Percentiles rank a stretch among this genome's conserved stretches.
Conservation (phyloP, 192 early-diverging fungal species). For the Chytriomyces confervae region DNA sequence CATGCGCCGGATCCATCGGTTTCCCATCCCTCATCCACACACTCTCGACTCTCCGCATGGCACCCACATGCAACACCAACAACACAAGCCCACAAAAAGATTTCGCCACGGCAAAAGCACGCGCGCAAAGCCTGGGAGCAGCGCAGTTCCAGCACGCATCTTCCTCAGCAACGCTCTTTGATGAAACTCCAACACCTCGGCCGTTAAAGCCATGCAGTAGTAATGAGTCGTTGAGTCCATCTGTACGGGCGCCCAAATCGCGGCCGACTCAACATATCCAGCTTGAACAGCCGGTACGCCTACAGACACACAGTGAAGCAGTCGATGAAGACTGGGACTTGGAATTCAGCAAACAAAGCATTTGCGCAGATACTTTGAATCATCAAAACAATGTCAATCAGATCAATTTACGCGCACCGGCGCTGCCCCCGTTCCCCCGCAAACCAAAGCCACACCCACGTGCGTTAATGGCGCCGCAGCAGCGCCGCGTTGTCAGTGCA, state of each 20-base stretch:
- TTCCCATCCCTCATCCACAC: conserved; percentile 39
- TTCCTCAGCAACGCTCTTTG: not conserved
- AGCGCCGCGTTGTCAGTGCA: conserved; percentile 29
- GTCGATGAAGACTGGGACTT: conserved; percentile 40
- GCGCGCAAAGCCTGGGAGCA: conserved; percentile 27
- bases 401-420: not conserved
- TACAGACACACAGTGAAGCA: not conserved
- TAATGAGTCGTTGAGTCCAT: not conserved
- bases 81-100: not conserved
- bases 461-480: not conserved
- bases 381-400: too few species aligned
- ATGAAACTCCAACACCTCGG: not conserved
- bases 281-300: too few species aligned
- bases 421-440: conserved; percentile 14
- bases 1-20: conserved; percentile 29
- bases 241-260: not conserved
- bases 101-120: conserved; percentile 13
- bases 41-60: conserved; percentile 28
- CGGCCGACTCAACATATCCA: not conserved
- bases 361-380: too few species aligned
- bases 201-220: not conserved
- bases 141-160: not conserved
- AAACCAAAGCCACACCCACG: not conserved
- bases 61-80: not conserved
- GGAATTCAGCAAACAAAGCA: conserved; percentile 34